These are phyloP conservation scores for Davidsoniella neocaledoniae DNA, from an alignment of 2,329 filamentous ascomycete species.

Conservation along the genomic window DNA sequence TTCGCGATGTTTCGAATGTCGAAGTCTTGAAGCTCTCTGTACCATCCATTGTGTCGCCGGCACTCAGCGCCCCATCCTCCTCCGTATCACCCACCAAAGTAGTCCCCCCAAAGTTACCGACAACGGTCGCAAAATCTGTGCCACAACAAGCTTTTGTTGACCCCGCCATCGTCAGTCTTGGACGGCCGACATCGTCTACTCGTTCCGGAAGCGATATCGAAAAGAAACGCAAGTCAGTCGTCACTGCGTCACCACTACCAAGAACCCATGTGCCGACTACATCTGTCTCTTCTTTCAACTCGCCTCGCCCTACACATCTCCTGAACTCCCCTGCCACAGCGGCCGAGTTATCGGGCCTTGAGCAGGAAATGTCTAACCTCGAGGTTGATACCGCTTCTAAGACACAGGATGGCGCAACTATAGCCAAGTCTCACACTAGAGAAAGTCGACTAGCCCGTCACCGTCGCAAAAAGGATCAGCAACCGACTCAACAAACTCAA, in stretches of 20 bases:
- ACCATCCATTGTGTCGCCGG: conserved; percentile 13
- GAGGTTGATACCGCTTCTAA: background rate
- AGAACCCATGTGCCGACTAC: background rate
- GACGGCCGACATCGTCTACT: conserved; percentile 4
- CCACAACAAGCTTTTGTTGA: conserved; percentile 42
- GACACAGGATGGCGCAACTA: background rate
- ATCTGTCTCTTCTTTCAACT: background rate
- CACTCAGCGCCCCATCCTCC: conserved; percentile 14
- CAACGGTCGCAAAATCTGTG: background rate
- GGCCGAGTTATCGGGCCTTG: conserved; percentile 3
- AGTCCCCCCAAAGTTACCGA: background rate
- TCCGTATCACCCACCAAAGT: conserved; percentile 19
- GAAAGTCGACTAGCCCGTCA: conserved; percentile 6
- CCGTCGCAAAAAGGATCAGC: conserved; percentile 7
- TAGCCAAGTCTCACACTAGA: background rate
- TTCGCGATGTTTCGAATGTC: conserved; percentile 28
- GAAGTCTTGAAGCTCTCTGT: conserved; percentile 17
- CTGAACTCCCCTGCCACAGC: background rate
- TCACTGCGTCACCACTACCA: background rate
- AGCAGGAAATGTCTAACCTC: conserved; percentile 2
- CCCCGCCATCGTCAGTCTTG: conserved; percentile 64
- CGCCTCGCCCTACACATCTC: background rate
- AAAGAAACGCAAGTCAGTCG: background rate
- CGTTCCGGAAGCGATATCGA: conserved; percentile 7
- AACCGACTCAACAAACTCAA: background rate